Percentiles rank a stretch among this genome's conserved stretches.
Evolutionary conservation across 2,329 filamentous ascomycete species (phyloP).

Genomic region (Neophaeococcomyces mojaviensis): DNA sequence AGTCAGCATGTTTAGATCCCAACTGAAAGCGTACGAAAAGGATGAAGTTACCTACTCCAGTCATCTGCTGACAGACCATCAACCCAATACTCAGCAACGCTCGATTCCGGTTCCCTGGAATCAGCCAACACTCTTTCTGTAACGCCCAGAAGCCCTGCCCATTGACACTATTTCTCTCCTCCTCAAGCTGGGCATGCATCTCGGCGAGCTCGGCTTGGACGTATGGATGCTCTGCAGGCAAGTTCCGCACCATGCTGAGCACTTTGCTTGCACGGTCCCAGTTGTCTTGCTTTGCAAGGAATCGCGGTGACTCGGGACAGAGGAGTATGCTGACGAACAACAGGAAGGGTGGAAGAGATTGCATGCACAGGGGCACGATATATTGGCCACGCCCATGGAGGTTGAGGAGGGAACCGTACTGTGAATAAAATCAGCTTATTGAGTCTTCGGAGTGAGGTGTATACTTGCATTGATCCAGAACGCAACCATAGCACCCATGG

Average conservation of each 20-base stretch:
- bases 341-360: constrained; percentile 55
- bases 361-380: constrained; percentile 57
- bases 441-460: too few species aligned
- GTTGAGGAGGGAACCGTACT: constrained; percentile 44
- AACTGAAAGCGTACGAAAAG: constrained; percentile 15
- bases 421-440: too few species aligned
- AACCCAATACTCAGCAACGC: constrained; percentile 48
- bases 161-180: constrained; percentile 52
- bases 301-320: constrained; percentile 60
- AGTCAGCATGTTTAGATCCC: too few species aligned
- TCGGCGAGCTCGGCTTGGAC: constrained; percentile 54
- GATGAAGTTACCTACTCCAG: constrained; percentile 20
- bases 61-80: constrained; percentile 50
- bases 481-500: constrained; percentile 36
- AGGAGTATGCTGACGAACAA: constrained; percentile 55
- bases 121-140: constrained; percentile 56
- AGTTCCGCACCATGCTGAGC: constrained; percentile 50
- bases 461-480: constrained; percentile 51
- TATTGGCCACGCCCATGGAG: constrained; percentile 45
- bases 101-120: constrained; percentile 47
- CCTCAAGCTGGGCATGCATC: constrained; percentile 54
- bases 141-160: constrained; percentile 48
- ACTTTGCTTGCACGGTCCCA: constrained; percentile 57
- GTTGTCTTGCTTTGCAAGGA: constrained; percentile 59
- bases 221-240: constrained; percentile 47